These are phyloP conservation scores for Mortierella claussenii DNA, from an alignment of 192 early-diverging fungal genomes.

Conservation along the genomic window DNA sequence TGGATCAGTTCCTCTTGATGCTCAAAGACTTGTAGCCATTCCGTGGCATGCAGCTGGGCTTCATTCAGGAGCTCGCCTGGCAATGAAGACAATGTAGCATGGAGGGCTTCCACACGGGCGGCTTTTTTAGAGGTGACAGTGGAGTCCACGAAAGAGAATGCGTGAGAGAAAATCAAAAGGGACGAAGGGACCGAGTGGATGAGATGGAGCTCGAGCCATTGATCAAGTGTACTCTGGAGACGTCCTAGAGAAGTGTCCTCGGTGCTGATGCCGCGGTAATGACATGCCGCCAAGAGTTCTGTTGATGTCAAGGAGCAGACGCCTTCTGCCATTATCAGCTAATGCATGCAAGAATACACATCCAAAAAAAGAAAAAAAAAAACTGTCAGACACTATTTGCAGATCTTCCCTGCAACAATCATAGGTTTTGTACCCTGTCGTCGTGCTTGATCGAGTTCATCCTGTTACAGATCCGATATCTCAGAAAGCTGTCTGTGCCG, in stretches of 20 bases:
- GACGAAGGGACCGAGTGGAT: slow-evolving; percentile 91
- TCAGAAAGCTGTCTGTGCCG: slow-evolving; percentile 96
- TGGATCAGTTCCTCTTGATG: slow-evolving; percentile 98
- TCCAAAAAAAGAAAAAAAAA: background rate
- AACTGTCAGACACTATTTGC: too few relatives aligned
- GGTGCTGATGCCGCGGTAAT: slow-evolving; percentile 88
- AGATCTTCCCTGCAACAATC: background rate
- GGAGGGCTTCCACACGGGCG: slow-evolving; percentile 79
- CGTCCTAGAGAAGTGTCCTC: slow-evolving; percentile 90
- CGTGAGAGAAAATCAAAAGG: slow-evolving; percentile 89
- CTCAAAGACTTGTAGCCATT: slow-evolving; percentile 91
- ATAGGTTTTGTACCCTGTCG: slow-evolving; percentile 67
- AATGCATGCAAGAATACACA: background rate
- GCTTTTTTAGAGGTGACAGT: slow-evolving; percentile 59
- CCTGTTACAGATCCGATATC: slow-evolving; percentile 89
- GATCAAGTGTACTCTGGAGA: slow-evolving; percentile 85
- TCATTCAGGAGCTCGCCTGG: slow-evolving; percentile 92
- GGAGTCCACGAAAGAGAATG: slow-evolving; percentile 78
- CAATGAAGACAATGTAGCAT: slow-evolving; percentile 90
- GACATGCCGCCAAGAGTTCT: slow-evolving; percentile 89
- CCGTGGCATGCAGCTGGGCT: slow-evolving; percentile 86
- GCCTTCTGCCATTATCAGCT: slow-evolving; percentile 87
- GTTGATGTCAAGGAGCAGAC: slow-evolving; percentile 86
- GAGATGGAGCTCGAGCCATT: slow-evolving; percentile 96
- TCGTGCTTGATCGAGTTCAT: slow-evolving; percentile 89